These are phyloP conservation scores for Kwoniella pini DNA, from an alignment of 768 basidiomycete species.

Conservation along the genomic window DNA sequence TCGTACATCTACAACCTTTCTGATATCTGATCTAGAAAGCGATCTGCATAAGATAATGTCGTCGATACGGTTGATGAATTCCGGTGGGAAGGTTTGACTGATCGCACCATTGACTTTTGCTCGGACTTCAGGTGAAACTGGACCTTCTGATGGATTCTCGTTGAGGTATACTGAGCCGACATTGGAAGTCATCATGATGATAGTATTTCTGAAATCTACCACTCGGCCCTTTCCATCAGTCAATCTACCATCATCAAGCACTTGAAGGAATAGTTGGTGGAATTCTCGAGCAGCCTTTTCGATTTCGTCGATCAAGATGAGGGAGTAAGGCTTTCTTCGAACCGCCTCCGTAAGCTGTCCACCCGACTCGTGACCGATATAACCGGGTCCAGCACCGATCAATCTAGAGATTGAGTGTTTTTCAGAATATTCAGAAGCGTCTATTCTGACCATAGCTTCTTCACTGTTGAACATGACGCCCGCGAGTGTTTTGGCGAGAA, in stretches of 20 bases:
- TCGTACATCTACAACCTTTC: slow-evolving; percentile 85
- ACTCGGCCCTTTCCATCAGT: slow-evolving; percentile 57
- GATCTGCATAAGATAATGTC: slow-evolving; percentile 64
- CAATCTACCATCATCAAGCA: slow-evolving; percentile 57
- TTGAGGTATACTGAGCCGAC: slow-evolving; percentile 56
- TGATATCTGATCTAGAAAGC: slow-evolving; percentile 72
- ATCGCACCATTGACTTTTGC: slow-evolving; percentile 56
- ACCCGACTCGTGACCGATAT: slow-evolving; percentile 54
- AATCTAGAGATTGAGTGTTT: slow-evolving; percentile 53
- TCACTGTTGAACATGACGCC: slow-evolving; percentile 55
- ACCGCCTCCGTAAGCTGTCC: slow-evolving; percentile 55
- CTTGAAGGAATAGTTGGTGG: slow-evolving; percentile 56
- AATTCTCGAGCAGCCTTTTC: slow-evolving; percentile 58
- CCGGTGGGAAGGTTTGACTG: slow-evolving; percentile 55
- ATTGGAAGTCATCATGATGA: slow-evolving; percentile 57
- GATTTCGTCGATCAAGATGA: slow-evolving; percentile 56
- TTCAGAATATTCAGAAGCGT: slow-evolving; percentile 69
- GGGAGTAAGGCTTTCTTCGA: slow-evolving; percentile 52
- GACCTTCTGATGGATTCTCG: slow-evolving; percentile 55
- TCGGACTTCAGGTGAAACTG: slow-evolving; percentile 46
- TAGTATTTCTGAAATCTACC: slow-evolving; percentile 56
- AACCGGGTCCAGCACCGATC: slow-evolving; percentile 54
- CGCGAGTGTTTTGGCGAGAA: slow-evolving; percentile 54
- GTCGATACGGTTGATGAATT: slow-evolving; percentile 57
- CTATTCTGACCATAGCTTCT: slow-evolving; percentile 54